These are phyloP conservation scores for Anthostomella pinea DNA, from an alignment of 2,329 filamentous ascomycete species.

Conservation along the genomic window DNA sequence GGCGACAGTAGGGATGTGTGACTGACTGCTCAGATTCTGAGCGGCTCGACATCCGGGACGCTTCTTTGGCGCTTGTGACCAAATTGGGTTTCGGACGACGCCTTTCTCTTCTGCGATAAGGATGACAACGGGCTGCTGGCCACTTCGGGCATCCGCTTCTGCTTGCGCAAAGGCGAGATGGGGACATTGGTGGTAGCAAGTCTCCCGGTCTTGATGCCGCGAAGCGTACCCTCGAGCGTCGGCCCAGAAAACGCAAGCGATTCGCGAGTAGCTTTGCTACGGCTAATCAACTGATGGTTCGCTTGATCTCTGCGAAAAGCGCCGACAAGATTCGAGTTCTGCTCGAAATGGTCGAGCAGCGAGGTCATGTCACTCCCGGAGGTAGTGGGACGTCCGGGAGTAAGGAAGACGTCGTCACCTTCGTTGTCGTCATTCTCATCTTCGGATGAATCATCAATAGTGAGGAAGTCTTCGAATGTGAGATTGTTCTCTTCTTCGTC, in stretches of 20 bases:
- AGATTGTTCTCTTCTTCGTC: slow-evolving; percentile 64
- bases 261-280: slow-evolving; percentile 59
- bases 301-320: slow-evolving; percentile 72
- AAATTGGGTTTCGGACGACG: slow-evolving; percentile 40
- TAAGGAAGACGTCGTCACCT: slow-evolving; percentile 46
- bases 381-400: slow-evolving; percentile 49
- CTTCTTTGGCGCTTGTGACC: slow-evolving; percentile 58
- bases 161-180: slow-evolving; percentile 64
- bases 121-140: slow-evolving; percentile 49
- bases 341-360: slow-evolving; percentile 65
- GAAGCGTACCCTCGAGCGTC: slow-evolving; percentile 58
- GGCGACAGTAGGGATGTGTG: background rate
- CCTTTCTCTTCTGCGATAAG: slow-evolving; percentile 54
- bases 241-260: slow-evolving; percentile 61
- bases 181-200: slow-evolving; percentile 64
- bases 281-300: slow-evolving; percentile 59
- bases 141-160: slow-evolving; percentile 47
- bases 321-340: slow-evolving; percentile 65
- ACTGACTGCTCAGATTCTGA: slow-evolving; percentile 39
- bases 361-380: slow-evolving; percentile 49
- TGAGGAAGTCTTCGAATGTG: slow-evolving; percentile 70
- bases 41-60: slow-evolving; percentile 53
- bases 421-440: slow-evolving; percentile 45
- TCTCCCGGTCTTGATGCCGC: slow-evolving; percentile 63
- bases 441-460: slow-evolving; percentile 63